A percentile compares a stretch with the other conserved stretches of the same genome.
These are phyloP conservation scores for Penicillium corylophilum DNA, from an alignment of 2,329 filamentous ascomycete genomes.

Conservation along the genomic window DNA sequence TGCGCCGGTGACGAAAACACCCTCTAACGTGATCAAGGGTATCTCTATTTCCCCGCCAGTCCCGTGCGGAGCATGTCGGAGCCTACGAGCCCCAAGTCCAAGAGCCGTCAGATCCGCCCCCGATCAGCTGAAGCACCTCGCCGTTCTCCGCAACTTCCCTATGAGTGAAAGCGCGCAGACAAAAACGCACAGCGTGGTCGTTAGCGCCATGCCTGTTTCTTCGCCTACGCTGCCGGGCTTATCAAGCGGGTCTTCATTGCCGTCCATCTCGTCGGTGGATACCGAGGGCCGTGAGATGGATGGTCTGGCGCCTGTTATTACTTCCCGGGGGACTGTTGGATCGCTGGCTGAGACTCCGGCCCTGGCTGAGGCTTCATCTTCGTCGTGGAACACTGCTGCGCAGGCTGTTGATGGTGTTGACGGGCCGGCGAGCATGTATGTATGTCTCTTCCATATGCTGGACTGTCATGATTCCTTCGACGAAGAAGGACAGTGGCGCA, in stretches of 20 bases:
- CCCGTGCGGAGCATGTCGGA: conserved; percentile 25
- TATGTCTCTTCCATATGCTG: conserved; percentile 48
- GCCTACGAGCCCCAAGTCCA: conserved; percentile 1
- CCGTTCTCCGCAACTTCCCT: not conserved
- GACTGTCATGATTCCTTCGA: conserved; percentile 44
- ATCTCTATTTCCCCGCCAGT: not conserved
- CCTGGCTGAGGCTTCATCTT: conserved; percentile 26
- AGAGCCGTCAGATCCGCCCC: not conserved
- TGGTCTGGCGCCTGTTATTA: conserved; percentile 7
- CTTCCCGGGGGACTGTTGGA: not conserved
- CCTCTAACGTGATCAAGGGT: not conserved
- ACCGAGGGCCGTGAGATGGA: conserved; percentile 13
- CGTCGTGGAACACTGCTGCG: conserved; percentile 22
- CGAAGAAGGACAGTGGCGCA: conserved; percentile 41
- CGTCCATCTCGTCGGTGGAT: conserved; percentile 32
- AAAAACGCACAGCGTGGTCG: conserved; percentile 11
- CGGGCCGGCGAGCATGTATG: conserved; percentile 21
- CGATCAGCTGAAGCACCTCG: not conserved
- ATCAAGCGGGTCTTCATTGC: conserved; percentile 31
- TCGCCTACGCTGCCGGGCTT: conserved; percentile 31
- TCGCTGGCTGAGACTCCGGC: too few species aligned
- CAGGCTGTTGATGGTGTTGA: conserved; percentile 6
- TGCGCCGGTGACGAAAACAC: not conserved
- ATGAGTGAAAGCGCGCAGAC: not conserved
- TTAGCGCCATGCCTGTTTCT: conserved; percentile 15